Base-by-base conservation (phyloP, 2,329 filamentous ascomycete genomes). In the Colletotrichum sp. region DNA sequence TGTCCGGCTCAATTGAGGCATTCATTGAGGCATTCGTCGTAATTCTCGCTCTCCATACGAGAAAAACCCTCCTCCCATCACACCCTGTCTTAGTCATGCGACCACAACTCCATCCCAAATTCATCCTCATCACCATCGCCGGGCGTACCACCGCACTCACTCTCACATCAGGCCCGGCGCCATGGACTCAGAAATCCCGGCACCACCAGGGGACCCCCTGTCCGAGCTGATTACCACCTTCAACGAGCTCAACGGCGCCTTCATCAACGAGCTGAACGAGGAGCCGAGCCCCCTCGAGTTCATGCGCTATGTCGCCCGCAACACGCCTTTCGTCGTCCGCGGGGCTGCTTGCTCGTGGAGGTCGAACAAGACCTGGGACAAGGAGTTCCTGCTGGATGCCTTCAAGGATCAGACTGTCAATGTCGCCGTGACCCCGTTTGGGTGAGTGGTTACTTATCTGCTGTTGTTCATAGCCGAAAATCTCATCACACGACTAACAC, bases 211-310 rank as follows among this genome's bases (percentile, higher is more conserved):
- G 16, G 87, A 89, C 76, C 85, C 88, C 14, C 83, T 90, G 73
- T 82, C 80, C 26, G 87, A 90, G 73, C 88, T 96, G 26, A 90
- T 96, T 77, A 88, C 86, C 13, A 91, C 88, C n/a, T 96, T 94
- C 83, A 91, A 94, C 80, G 94, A 95, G 78, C 89, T 96, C 70
- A 96, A 96, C 81, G 83, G 88, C 71, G 82, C 85, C 26, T 79
- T 80, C 18, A 87, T 96, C 72, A 90, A 94, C 61, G 91, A 92
- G 78, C 87, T 96, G 4, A 58, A 86, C 16, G 86, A 90, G 56
- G 90, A 93, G 64, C 95, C 95, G 5, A 94, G 92, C 32, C 90
- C 95, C 1, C 89, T 97, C 7, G 93, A 96, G 80, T 96, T 96
- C 81, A 94, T 96, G 92, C 91, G 94, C 79, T 93, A 92, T 83